Percentiles rank a stretch among this genome's conserved stretches.
Conservation (phyloP, 176 grass and related monocot species). For the Avena insularis region DNA sequence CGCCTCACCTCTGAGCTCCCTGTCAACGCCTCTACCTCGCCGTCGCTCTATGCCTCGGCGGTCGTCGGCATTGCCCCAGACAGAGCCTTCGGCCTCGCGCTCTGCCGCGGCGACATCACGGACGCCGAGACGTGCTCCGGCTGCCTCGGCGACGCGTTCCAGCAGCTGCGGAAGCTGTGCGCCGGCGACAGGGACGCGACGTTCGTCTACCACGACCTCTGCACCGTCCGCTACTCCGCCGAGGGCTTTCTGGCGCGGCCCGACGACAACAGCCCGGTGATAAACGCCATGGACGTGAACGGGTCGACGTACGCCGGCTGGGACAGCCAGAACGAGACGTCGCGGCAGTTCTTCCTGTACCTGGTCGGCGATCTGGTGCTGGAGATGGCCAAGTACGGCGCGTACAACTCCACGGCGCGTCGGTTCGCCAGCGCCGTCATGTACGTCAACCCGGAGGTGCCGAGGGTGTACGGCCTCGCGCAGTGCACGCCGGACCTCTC, state of each 20-base stretch:
- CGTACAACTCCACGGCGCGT: conserved; percentile 47
- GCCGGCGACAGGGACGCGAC: too few relatives aligned
- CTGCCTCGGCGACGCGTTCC: conserved; percentile 39
- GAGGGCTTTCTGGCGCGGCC: conserved; percentile 29
- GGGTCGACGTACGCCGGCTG: conserved; percentile 33
- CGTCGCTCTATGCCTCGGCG: conserved; percentile 6
- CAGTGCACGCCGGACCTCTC: conserved; percentile 75
- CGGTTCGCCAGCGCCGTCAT: conserved; percentile 48
- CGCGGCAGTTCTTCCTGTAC: conserved; percentile 6
- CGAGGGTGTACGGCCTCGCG: conserved; percentile 13
- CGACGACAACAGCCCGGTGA: conserved; percentile 26
- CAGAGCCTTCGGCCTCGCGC: conserved; percentile 39
- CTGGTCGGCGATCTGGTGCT: conserved; percentile 43
- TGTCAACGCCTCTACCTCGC: conserved; percentile 2
- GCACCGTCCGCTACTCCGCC: not conserved
- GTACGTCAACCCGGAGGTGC: conserved; percentile 45
- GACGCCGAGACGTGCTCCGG: conserved; percentile 34
- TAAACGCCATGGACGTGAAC: conserved; percentile 51
- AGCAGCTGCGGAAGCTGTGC: not conserved
- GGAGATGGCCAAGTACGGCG: conserved; percentile 48
- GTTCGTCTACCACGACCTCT: too few relatives aligned
- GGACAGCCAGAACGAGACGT: conserved; percentile 37
- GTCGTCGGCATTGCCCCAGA: conserved; percentile 33
- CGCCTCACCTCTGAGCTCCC: conserved; percentile 23
- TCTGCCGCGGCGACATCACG: conserved; percentile 59